Evolutionary conservation across 257 asterid genomes (phyloP), one percentile per base, ranked within the genome.

Genomic region (Primulina huaijiensis): DNA sequence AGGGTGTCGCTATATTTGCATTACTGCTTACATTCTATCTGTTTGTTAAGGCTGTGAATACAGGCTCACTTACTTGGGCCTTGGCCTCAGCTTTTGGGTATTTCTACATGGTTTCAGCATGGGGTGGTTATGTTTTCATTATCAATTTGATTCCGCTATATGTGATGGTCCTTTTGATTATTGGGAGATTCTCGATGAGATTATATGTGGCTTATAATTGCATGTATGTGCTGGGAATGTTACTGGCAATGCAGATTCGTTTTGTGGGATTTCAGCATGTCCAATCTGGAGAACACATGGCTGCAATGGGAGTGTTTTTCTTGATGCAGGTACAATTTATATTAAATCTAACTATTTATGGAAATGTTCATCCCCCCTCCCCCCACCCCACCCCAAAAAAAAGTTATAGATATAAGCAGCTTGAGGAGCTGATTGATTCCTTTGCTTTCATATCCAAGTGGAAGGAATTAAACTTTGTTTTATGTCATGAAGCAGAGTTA

Each of bases 261-360:
- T 94, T 94, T 80, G 97, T 94, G 67, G 99, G 99, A 57, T 94
- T 94, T 79, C 99, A 94, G 79, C 99, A 94, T 74, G 99, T 94
- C 68, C 99, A 91, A 80, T 94, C 97, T 31, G 99, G 99, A 69
- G 97, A 94, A 77, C 97, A 94, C 85, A 94, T 90, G 99, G 99
- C 97, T n/a, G 97, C 99, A 50, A 91, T 94, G 97, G 99, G 99
- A 60, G 96, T 91, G 67, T 94, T 94, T 84, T 94, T 94, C 96
- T 85, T 94, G 86, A 78, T 92, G 86, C 98, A 92, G 98, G 97
- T 89, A 82, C 21, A 35, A 11, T 58, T 73, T 70, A 16, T 67
- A 29, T 27, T 40, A 61, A 23, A 67, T 30, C 67, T 14, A 5
- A 19, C 38, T 35, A 21, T 60, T 46, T 50, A 55, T 52, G 50